Evolutionary conservation across 805 yeast genomes (phyloP), one percentile per base, ranked within the genome.

Genomic region (Pichia exigua): DNA sequence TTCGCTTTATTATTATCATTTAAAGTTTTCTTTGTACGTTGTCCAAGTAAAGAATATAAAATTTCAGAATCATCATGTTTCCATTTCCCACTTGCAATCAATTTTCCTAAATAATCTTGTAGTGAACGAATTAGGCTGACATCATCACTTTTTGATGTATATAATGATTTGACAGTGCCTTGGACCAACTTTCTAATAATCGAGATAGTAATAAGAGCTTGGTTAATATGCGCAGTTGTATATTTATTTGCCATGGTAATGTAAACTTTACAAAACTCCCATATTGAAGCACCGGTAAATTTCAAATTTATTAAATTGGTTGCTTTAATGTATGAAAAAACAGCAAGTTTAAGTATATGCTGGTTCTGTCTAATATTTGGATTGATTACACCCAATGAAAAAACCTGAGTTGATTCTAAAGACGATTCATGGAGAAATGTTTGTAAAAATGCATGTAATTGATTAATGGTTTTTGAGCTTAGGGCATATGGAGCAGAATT

Each of bases 351-450:
- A 44, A 86, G 64, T 1, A 64, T 48, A 11, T 70, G 70, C 42
- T 81, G 75, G 59, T 83, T 82, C 48, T 68, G 70, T 13, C 72
- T 65, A 39, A 86, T 87, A 47, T 83, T 88, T 4, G 83, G 82
- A 59, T 86, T 86, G 48, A 82, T 80, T 28, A 84, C 78, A 1
- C 95, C 95, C 42, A 86, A 65, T 1, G 90, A 81, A 44, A 85
- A 74, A 2, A 85, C 74, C 62, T 76, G 78, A 9, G 78, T 74
- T 28, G 78, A 67, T 56, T 86, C 92, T 26, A 74, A 77, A 3
- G 83, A 72, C 8, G 83, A 78, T 61, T 86, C 94, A 46, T 65
- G 68, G 3, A 86, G 64, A 59, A 77, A 86, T 10, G 75, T 73
- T 61, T 77, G 77, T 48, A 85, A 64, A 59, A 85, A 84, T 2